Evolutionary conservation across 2,329 filamentous ascomycete species (phyloP), one percentile per base, ranked within the genome.

Genomic region (Colletotrichum tofieldiae): DNA sequence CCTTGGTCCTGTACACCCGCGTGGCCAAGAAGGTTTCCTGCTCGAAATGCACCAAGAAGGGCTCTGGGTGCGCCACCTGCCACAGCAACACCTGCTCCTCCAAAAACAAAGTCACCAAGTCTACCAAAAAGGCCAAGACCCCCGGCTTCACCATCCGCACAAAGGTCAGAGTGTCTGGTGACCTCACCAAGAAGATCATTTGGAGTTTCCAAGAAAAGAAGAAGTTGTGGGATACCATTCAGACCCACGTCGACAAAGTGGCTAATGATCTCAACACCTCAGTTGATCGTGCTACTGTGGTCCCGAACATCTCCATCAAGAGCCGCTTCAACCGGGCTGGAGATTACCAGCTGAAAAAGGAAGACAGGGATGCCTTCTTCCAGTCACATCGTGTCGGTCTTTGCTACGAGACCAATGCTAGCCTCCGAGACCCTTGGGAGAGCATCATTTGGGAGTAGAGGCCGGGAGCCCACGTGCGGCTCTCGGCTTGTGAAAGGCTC

Each of bases 381-480:
- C 45, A 23, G 7, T n/a, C 45, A 4, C 45, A 49, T 23, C 45
- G 45, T 7, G n/a, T 49, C 45, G 45, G 45, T 23, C 45, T 49
- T 9, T 49, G 45, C n/a, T 49, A 49, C n/a, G 45, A 49, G 45
- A 49, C 45, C 11, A 49, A 49, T 8, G n/a, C 9, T 4, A 20
- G n/a, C 6, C n/a, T 49, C 45, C 20, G n/a, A 12, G 45, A 55
- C 6, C 52, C 52, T 23, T 32, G 18, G 14, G n/a, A 35, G 5
- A 7, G n/a, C 4, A 23, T 32, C 51, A 7, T 55, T 12, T 6
- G n/a, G 32, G 7, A 35, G 51, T 55, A 18, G 35, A 35, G 55
- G 55, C 41, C 37, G 55, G 20, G 55, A 58, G 55, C 23, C 37
- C 55, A 39, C 55, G 20, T 58, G 55, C 3, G 55, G 37, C 35